These are phyloP conservation scores for Thelonectria olida DNA, from an alignment of 2,329 filamentous ascomycete genomes.

Conservation along the genomic window DNA sequence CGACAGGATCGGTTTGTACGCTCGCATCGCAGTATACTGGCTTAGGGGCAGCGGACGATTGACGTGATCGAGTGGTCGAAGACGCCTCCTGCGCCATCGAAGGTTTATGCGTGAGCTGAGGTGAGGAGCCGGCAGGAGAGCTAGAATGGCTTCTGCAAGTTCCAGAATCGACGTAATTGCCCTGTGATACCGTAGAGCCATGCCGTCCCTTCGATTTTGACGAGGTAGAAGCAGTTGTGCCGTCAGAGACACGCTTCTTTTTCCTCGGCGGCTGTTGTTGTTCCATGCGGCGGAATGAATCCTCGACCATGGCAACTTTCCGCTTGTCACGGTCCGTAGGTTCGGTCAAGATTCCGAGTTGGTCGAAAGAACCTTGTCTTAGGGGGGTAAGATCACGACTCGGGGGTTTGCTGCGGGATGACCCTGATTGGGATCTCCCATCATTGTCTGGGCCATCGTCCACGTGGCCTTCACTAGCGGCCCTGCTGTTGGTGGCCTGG, in stretches of 20 bases:
- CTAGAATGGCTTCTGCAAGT: slow-evolving; percentile 64
- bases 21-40: slow-evolving; percentile 59
- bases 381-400: slow-evolving; percentile 73
- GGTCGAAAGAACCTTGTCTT: slow-evolving; percentile 68
- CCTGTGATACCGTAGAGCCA: slow-evolving; percentile 46
- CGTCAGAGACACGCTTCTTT: slow-evolving; percentile 70
- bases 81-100: slow-evolving; percentile 43
- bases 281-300: slow-evolving; percentile 70
- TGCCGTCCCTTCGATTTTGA: slow-evolving; percentile 53
- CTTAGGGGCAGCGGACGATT: slow-evolving; percentile 49
- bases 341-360: slow-evolving; percentile 68
- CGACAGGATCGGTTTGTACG: slow-evolving; percentile 65
- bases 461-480: slow-evolving; percentile 67
- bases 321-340: slow-evolving; percentile 73
- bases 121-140: slow-evolving; percentile 59
- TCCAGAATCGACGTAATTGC: slow-evolving; percentile 61
- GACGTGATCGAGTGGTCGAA: slow-evolving; percentile 44
- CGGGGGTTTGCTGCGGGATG: slow-evolving; percentile 70
- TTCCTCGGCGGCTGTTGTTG: slow-evolving; percentile 66
- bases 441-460: slow-evolving; percentile 67
- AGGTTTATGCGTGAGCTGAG: slow-evolving; percentile 44
- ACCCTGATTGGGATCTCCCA: slow-evolving; percentile 53
- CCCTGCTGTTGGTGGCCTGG: slow-evolving; percentile 70
- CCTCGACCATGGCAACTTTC: slow-evolving; percentile 73
- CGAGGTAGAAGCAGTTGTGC: slow-evolving; percentile 47